Evolutionary conservation across 305 asterid genomes (phyloP).

Genomic region (Fraxinus sp.): DNA sequence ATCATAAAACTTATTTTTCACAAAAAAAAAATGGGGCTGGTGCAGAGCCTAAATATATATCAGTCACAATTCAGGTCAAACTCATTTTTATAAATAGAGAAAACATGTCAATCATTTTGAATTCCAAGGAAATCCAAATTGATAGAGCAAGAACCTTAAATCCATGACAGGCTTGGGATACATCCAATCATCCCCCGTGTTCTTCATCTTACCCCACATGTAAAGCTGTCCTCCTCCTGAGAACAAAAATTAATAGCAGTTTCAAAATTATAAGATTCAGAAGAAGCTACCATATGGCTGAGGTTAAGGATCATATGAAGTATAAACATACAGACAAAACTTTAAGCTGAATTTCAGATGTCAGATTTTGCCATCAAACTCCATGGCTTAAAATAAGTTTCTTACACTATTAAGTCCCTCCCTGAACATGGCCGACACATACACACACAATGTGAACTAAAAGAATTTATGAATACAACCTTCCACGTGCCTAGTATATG

Average conservation of each 20-base stretch:
- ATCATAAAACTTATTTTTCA: background rate
- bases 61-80: background rate
- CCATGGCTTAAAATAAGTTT: background rate
- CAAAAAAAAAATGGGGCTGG: background rate
- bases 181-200: slow-evolving; percentile 98
- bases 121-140: slow-evolving; percentile 16
- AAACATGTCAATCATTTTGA: background rate
- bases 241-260: slow-evolving; percentile 3
- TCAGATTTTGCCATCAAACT: background rate
- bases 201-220: slow-evolving; percentile 99
- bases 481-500: background rate
- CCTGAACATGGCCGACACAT: background rate
- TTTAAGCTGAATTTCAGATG: background rate
- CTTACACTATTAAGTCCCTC: background rate
- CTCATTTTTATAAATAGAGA: background rate
- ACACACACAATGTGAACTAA: background rate
- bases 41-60: background rate
- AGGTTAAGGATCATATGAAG: background rate
- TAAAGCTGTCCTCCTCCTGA: slow-evolving; percentile 98
- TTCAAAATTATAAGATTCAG: slow-evolving; percentile 15
- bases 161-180: slow-evolving; percentile 98
- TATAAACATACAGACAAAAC: background rate
- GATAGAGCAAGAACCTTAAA: slow-evolving; percentile 60
- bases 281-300: background rate
- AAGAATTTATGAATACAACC: background rate